phyloP scores from a whole-genome alignment of 305 asterid genomes.

The Rubia tinctorum region DNA sequence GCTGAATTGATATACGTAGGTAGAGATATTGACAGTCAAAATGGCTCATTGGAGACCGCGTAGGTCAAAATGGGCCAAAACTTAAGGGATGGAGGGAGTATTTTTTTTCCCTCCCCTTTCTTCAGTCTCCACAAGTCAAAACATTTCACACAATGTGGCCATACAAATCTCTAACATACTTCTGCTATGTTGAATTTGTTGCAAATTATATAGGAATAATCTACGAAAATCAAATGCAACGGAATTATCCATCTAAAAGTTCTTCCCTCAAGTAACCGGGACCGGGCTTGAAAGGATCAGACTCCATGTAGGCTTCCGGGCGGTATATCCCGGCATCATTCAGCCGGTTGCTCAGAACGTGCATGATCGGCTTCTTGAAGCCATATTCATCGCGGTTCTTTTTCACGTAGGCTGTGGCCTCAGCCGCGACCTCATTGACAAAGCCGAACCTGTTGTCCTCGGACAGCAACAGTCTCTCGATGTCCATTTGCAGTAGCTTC shows the following conservation, averaged over 20 bases:
- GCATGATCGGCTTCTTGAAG: constrained; percentile 83
- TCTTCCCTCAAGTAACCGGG: constrained; percentile 76
- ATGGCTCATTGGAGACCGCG: no score
- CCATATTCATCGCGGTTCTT: constrained; percentile 92
- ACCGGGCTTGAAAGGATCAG: constrained; percentile 89
- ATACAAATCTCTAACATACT: no score
- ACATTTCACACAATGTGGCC: no score
- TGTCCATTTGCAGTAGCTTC: constrained; percentile 65
- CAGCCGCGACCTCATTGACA: constrained; percentile 90
- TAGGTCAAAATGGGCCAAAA: no score
- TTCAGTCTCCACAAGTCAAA: no score
- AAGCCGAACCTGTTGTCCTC: constrained; percentile 84
- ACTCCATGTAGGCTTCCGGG: constrained; percentile 74
- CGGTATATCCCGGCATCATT: constrained; percentile 82
- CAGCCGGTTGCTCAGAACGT: constrained; percentile 88
- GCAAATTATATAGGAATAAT: no score
- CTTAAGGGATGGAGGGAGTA: no score
- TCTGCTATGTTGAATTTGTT: no score
- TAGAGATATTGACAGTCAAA: no score
- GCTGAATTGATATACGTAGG: no score
- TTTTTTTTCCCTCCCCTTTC: no score
- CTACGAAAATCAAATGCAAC: no score
- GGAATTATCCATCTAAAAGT: constrained; percentile 25
- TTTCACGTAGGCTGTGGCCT: constrained; percentile 84
- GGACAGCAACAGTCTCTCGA: constrained; percentile 65